A percentile compares a stretch with the other conserved stretches of the same genome.
phyloP scores from a whole-genome alignment of 176 grass and related monocot genomes.

The Chrysopogon serrulatus region DNA sequence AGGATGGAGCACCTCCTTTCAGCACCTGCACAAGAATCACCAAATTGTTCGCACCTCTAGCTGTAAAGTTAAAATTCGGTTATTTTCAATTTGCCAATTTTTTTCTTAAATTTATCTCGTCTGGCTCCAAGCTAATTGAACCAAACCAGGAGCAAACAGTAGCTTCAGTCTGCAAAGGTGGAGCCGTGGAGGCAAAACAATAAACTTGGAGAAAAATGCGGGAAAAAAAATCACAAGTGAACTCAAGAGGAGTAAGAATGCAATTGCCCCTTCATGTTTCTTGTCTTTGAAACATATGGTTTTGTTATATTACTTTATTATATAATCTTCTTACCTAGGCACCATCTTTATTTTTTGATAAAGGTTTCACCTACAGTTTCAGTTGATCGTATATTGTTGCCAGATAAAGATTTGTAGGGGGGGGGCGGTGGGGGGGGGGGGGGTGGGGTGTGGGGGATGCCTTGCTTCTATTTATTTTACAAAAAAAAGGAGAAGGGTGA shows the following conservation, averaged over 20 bases:
- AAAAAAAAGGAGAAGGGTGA: background rate
- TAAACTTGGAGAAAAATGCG: too few relatives aligned
- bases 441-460: too few relatives aligned
- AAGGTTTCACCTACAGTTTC: constrained; percentile 14
- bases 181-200: too few relatives aligned
- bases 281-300: background rate
- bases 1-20: background rate
- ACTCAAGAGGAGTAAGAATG: too few relatives aligned
- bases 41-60: background rate
- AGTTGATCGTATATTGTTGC: constrained; percentile 14
- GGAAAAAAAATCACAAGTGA: too few relatives aligned
- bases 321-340: background rate
- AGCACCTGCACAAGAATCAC: background rate
- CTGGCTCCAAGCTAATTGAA: background rate
- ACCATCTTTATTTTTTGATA: background rate
- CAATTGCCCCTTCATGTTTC: background rate
- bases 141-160: background rate
- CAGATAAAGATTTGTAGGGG: background rate
- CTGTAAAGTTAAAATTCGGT: too few relatives aligned
- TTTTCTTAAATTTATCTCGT: background rate
- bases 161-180: background rate
- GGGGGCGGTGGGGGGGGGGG: background rate
- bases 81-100: too few relatives aligned
- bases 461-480: background rate
- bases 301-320: background rate